phyloP scores from a whole-genome alignment of 306 rosid genomes.

The Prosopis cineraria region DNA sequence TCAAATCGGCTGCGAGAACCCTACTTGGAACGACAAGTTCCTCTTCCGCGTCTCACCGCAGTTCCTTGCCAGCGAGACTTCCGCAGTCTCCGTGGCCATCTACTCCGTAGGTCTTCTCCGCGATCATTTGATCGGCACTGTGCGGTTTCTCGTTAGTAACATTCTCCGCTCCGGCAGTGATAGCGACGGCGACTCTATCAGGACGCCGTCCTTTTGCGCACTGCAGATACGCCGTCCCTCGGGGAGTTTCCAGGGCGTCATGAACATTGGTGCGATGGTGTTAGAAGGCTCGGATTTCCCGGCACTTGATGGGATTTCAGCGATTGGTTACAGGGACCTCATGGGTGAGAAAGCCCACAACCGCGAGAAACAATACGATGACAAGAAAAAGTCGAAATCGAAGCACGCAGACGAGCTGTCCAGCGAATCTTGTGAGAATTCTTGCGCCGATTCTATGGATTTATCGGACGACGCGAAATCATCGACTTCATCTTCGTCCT shows the following conservation, averaged over 20 bases:
- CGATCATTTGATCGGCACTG: constrained; percentile 66
- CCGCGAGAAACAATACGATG: constrained; percentile 21
- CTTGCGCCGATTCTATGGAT: constrained; percentile 38
- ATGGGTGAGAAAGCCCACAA: constrained; percentile 54
- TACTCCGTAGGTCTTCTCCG: constrained; percentile 65
- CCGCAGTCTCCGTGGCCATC: constrained; percentile 67
- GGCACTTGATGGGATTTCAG: constrained; percentile 46
- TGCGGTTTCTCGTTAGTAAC: constrained; percentile 72
- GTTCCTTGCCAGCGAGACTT: constrained; percentile 72
- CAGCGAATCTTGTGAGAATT: constrained; percentile 46
- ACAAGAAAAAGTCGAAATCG: constrained; percentile 29
- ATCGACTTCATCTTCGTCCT: constrained; percentile 50
- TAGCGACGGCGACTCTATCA: constrained; percentile 18
- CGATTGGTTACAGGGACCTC: constrained; percentile 73
- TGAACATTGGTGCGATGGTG: constrained; percentile 71
- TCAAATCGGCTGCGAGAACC: constrained; percentile 64
- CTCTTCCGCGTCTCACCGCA: constrained; percentile 75
- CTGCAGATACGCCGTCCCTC: constrained; percentile 79
- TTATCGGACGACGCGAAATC: constrained; percentile 56
- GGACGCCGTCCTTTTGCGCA: constrained; percentile 66
- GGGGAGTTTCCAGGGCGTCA: constrained; percentile 79
- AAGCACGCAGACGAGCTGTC: constrained; percentile 32
- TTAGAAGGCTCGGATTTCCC: constrained; percentile 50
- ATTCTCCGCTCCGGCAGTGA: constrained; percentile 38
- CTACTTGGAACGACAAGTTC: constrained; percentile 92